phyloP scores from a whole-genome alignment of 2,329 filamentous ascomycete species.

The Fusarium sp. region DNA sequence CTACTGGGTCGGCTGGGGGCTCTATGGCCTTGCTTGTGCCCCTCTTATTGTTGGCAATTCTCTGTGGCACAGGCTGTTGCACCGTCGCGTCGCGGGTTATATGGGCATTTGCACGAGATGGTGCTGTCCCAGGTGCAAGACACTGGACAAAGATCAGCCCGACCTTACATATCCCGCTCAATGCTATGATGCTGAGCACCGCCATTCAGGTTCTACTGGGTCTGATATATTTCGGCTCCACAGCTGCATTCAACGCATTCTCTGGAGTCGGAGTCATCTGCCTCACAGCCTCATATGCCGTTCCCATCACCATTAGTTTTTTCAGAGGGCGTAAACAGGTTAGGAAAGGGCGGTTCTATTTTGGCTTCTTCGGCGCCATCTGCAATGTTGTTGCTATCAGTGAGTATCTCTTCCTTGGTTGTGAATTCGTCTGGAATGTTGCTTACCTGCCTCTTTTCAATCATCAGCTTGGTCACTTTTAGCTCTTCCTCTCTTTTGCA shows the following conservation, averaged over 20 bases:
- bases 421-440: not conserved
- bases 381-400: conserved; percentile 75
- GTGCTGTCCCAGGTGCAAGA: conserved; percentile 74
- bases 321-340: conserved; percentile 72
- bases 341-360: conserved; percentile 69
- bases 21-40: conserved; percentile 75
- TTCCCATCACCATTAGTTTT: conserved; percentile 76
- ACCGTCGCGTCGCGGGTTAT: conserved; percentile 77
- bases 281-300: conserved; percentile 77
- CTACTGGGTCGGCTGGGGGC: conserved; percentile 72
- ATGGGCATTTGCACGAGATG: conserved; percentile 79
- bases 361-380: conserved; percentile 74
- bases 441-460: conserved; percentile 16
- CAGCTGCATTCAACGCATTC: conserved; percentile 79
- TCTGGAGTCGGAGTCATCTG: conserved; percentile 79
- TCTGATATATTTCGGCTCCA: conserved; percentile 77
- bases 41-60: conserved; percentile 74
- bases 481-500: conserved; percentile 80
- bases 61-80: conserved; percentile 78
- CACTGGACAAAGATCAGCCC: conserved; percentile 73
- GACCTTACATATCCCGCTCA: conserved; percentile 75
- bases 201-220: conserved; percentile 74
- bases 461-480: conserved; percentile 73
- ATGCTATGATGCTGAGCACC: conserved; percentile 81
- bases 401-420: conserved; percentile 57